Evolutionary conservation across 106 monocot genomes (phyloP).

Genomic region (Ottelia alismoides): DNA sequence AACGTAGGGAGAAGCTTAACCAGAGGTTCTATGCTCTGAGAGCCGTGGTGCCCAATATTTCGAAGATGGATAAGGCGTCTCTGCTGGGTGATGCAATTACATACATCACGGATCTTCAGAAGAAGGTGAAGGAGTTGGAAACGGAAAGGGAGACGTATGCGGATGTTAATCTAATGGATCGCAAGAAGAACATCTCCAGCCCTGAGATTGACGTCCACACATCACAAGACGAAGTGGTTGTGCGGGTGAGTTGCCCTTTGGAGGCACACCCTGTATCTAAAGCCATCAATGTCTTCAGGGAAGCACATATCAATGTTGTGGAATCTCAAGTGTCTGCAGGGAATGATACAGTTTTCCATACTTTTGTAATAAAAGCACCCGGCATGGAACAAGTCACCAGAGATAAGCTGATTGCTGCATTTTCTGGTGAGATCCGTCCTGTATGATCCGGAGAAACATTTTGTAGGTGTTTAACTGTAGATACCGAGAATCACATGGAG

Average conservation of each 20-base stretch:
- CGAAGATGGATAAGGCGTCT: conserved; percentile 76
- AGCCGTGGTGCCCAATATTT: conserved; percentile 71
- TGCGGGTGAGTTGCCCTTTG: conserved; percentile 55
- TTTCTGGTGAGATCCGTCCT: conserved; percentile 27
- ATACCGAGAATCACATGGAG: too few species aligned
- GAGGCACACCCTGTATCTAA: conserved; percentile 54
- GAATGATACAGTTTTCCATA: conserved; percentile 46
- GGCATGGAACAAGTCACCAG: conserved; percentile 41
- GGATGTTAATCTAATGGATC: too few species aligned
- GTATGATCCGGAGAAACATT: too few species aligned
- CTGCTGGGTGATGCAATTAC: conserved; percentile 59
- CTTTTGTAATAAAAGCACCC: conserved; percentile 49
- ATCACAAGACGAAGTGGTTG: conserved; percentile 39
- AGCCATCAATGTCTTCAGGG: conserved; percentile 55
- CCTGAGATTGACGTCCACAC: conserved; percentile 45
- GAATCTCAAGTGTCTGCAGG: conserved; percentile 39
- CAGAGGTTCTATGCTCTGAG: conserved; percentile 63
- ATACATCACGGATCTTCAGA: conserved; percentile 31
- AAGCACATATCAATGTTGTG: conserved; percentile 34
- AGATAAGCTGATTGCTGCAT: conserved; percentile 53
- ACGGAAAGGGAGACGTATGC: too few species aligned
- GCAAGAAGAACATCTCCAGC: too few species aligned
- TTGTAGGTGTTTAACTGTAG: too few species aligned
- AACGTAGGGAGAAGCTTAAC: conserved; percentile 71
- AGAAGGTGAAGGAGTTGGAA: too few species aligned